A percentile compares a stretch with the other conserved stretches of the same genome.
These are phyloP conservation scores for Trametes villosa DNA, from an alignment of 768 basidiomycete species.

Conservation along the genomic window DNA sequence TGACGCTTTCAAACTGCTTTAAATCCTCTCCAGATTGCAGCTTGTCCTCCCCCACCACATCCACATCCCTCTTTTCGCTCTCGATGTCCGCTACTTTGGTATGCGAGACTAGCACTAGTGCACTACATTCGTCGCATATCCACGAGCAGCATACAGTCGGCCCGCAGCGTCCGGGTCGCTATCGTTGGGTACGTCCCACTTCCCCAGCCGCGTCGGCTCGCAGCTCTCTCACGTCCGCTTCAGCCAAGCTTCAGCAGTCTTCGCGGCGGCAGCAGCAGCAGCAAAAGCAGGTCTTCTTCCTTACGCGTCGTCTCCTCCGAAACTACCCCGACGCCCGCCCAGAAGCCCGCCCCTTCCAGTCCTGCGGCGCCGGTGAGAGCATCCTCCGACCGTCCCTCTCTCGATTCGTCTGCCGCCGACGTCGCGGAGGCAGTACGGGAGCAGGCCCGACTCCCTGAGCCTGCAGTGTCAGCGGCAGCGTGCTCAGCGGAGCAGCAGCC, in stretches of 20 bases:
- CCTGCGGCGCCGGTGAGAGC: slow-evolving; percentile 12
- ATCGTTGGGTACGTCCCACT: slow-evolving; percentile 14
- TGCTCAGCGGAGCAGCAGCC: too few relatives aligned
- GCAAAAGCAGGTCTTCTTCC: background rate
- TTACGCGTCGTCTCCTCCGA: slow-evolving; percentile 15
- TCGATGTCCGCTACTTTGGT: slow-evolving; percentile 7
- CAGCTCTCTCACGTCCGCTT: background rate
- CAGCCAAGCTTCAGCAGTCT: slow-evolving; percentile 9
- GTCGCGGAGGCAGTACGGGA: slow-evolving; percentile 16
- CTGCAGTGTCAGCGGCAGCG: too few relatives aligned
- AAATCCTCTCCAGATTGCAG: background rate
- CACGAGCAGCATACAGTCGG: background rate
- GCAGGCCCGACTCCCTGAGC: slow-evolving; percentile 10
- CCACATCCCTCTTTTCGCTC: background rate
- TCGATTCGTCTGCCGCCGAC: slow-evolving; percentile 8
- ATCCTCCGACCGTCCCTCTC: slow-evolving; percentile 11
- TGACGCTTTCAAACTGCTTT: slow-evolving; percentile 4
- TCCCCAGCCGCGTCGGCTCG: background rate
- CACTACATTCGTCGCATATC: too few relatives aligned
- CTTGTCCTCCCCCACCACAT: background rate
- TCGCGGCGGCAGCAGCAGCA: slow-evolving; percentile 6
- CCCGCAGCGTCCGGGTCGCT: background rate
- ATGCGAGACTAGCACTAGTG: slow-evolving; percentile 3
- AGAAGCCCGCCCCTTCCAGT: background rate
- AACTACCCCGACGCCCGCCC: background rate